phyloP scores from a whole-genome alignment of 2,329 filamentous ascomycete genomes.

The Simplicillium aogashimaense region DNA sequence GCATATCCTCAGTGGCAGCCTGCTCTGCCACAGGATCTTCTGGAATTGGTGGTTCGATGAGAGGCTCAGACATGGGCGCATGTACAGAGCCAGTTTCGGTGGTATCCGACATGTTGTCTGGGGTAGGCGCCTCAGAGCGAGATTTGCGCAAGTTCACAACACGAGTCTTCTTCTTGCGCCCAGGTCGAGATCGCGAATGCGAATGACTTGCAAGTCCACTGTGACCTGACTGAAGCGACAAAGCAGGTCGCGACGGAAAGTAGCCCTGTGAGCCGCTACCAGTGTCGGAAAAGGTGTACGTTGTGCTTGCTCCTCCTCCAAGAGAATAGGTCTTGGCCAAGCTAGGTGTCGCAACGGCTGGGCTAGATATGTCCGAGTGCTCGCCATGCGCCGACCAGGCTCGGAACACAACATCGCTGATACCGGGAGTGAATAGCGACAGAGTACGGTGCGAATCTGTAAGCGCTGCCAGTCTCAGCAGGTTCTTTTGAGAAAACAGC shows the following conservation, averaged over 20 bases:
- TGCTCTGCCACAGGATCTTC: conserved; percentile 48
- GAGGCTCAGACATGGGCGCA: conserved; percentile 51
- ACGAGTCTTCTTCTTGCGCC: conserved; percentile 72
- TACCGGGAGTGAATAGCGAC: conserved; percentile 85
- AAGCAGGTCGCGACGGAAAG: conserved; percentile 57
- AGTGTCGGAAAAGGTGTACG: conserved; percentile 66
- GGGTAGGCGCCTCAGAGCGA: conserved; percentile 43
- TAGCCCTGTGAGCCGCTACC: conserved; percentile 54
- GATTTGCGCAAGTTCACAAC: conserved; percentile 71
- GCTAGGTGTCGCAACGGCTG: conserved; percentile 36
- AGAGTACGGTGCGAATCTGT: conserved; percentile 84
- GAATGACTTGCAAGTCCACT: conserved; percentile 55
- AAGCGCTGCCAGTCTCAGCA: conserved; percentile 71
- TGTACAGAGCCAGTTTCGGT: conserved; percentile 47
- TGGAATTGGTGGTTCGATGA: conserved; percentile 44
- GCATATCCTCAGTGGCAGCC: conserved; percentile 14
- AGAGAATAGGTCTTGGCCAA: conserved; percentile 56
- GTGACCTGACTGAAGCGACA: conserved; percentile 52
- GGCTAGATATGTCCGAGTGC: conserved; percentile 47
- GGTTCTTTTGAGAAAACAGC: conserved; percentile 90
- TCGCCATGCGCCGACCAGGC: conserved; percentile 81
- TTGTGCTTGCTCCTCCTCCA: conserved; percentile 45
- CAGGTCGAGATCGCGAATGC: conserved; percentile 48
- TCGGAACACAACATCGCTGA: conserved; percentile 80
- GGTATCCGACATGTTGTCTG: conserved; percentile 33